Conservation (phyloP, 2,329 filamentous ascomycete genomes). For the Exophiala sp. region DNA sequence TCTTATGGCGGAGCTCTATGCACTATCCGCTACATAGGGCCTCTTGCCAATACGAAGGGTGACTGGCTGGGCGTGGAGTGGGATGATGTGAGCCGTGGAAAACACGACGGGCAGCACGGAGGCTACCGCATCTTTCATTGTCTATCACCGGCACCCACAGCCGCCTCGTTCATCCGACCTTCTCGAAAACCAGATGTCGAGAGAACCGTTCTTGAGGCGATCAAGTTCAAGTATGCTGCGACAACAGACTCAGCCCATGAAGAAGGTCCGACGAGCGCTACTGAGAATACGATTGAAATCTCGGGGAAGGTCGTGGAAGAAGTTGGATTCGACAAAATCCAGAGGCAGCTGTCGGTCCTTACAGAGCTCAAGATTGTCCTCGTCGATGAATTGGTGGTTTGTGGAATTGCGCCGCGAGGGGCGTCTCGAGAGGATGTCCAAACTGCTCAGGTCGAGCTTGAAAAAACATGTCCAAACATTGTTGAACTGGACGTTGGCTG, state of each 20-base stretch:
- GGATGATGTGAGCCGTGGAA: conserved; percentile 80
- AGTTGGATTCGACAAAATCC: conserved; percentile 90
- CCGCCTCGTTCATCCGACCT: conserved; percentile 82
- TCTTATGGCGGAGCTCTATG: conserved; percentile 73
- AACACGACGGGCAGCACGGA: conserved; percentile 80
- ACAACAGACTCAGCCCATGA: conserved; percentile 37
- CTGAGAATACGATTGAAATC: conserved; percentile 48
- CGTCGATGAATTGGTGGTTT: conserved; percentile 67
- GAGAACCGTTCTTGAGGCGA: conserved; percentile 69
- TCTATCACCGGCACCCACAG: conserved; percentile 45
- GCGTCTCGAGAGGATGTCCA: conserved; percentile 28
- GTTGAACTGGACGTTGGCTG: conserved; percentile 77
- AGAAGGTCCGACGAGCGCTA: background rate
- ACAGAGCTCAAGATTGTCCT: conserved; percentile 74
- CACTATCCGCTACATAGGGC: conserved; percentile 77
- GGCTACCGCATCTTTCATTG: conserved; percentile 77
- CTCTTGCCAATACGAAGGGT: conserved; percentile 68
- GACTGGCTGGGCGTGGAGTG: conserved; percentile 94
- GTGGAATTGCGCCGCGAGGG: conserved; percentile 29
- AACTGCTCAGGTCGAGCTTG: conserved; percentile 47
- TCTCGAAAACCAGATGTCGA: conserved; percentile 62
- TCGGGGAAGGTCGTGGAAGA: conserved; percentile 82
- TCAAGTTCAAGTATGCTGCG: conserved; percentile 76
- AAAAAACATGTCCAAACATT: conserved; percentile 51
- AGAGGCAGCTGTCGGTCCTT: conserved; percentile 67